These are phyloP conservation scores for Cladophialophora exuberans DNA, from an alignment of 2,329 filamentous ascomycete species.

Conservation along the genomic window DNA sequence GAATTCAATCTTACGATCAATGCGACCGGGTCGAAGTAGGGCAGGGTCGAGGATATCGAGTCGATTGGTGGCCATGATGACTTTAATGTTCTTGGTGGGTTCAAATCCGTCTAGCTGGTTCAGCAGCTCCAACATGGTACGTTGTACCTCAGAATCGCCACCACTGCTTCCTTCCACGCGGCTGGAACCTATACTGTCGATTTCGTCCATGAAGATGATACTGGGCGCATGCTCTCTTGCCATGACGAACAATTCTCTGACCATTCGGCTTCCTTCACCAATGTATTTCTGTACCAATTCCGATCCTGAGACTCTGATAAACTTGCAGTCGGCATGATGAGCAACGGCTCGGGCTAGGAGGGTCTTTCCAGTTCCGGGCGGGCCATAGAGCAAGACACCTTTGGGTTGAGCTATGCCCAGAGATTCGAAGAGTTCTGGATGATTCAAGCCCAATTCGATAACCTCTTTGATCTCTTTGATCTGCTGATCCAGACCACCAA, in stretches of 20 bases:
- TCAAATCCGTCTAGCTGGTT: constrained; percentile 99
- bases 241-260: constrained; percentile 99
- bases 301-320: constrained; percentile 94
- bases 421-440: constrained; percentile 98
- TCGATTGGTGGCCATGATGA: constrained; percentile 99
- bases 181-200: constrained; percentile 96
- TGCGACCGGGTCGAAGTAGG: constrained; percentile 90
- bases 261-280: constrained; percentile 96
- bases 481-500: constrained; percentile 96
- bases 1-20: constrained; percentile 99
- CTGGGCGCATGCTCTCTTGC: constrained; percentile 95
- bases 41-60: constrained; percentile 96
- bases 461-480: constrained; percentile 99
- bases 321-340: constrained; percentile 98
- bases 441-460: constrained; percentile 96
- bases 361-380: constrained; percentile 96
- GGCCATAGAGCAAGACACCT: constrained; percentile 93
- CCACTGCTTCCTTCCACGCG: constrained; percentile 94
- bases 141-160: constrained; percentile 96
- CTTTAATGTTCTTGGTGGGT: constrained; percentile 99
- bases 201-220: constrained; percentile 99
- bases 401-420: constrained; percentile 98
- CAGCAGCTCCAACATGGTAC: constrained; percentile 96
- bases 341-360: constrained; percentile 92
- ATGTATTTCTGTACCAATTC: constrained; percentile 99